phyloP scores from a whole-genome alignment of 495 filamentous ascomycete species.

The Neurospora africana region DNA sequence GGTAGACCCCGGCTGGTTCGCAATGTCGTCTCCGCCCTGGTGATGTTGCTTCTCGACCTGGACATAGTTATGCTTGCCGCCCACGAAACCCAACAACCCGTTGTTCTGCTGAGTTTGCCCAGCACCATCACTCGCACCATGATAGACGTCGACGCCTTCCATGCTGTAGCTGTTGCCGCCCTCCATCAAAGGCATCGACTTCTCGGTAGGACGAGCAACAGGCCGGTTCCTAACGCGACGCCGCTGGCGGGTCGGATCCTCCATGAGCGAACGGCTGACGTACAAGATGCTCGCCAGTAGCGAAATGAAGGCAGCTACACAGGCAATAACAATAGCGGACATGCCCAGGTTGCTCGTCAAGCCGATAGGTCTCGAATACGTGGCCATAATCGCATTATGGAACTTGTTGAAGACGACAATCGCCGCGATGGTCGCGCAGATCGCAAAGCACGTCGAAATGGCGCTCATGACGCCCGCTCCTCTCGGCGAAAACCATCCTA shows the following conservation, averaged over 20 bases:
- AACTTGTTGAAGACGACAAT: conserved; percentile 18
- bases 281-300: conserved; percentile 12
- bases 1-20: background rate
- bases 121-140: background rate
- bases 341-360: conserved; percentile 13
- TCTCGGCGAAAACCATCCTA: conserved; percentile 12
- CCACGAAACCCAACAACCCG: background rate
- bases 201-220: conserved; percentile 2
- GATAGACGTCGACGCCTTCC: background rate
- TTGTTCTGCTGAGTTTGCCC: background rate
- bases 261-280: background rate
- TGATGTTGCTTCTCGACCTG: conserved; percentile 23
- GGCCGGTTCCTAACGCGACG: background rate
- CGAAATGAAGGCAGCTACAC: conserved; percentile 14
- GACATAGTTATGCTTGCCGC: conserved; percentile 22
- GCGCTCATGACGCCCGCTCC: conserved; percentile 10
- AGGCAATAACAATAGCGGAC: conserved; percentile 17
- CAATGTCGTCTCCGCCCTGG: conserved; percentile 1
- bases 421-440: conserved; percentile 19
- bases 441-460: conserved; percentile 18
- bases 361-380: conserved; percentile 14
- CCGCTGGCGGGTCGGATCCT: background rate
- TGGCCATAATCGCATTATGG: conserved; percentile 17
- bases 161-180: background rate
- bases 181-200: background rate